Conservation (phyloP, 192 early-diverging fungal species). For the Neocallimastix lanati region DNA sequence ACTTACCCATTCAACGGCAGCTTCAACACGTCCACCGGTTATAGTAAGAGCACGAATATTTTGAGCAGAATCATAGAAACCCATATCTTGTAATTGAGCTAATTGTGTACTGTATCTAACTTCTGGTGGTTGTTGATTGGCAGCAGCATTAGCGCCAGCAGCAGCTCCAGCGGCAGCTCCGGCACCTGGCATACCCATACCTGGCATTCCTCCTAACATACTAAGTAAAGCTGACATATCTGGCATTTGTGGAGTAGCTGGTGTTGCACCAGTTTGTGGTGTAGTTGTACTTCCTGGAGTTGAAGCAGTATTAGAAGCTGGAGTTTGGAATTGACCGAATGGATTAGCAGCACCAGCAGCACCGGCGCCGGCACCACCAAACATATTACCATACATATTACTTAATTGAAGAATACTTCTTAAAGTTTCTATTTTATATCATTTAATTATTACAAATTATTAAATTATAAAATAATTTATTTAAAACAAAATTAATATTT, state of each 20-base stretch:
- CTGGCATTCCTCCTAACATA: neutral
- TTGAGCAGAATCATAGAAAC: constrained; percentile 70
- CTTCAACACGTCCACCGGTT: constrained; percentile 76
- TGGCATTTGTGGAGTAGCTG: neutral
- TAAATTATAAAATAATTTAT: too few relatives aligned
- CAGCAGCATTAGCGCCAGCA: neutral
- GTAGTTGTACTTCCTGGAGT: neutral
- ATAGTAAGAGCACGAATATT: constrained; percentile 74
- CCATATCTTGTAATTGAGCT: constrained; percentile 82
- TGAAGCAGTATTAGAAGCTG: neutral
- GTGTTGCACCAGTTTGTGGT: neutral
- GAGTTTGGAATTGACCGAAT: neutral
- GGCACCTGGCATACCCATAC: neutral
- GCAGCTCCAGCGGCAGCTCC: neutral
- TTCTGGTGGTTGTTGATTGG: constrained; percentile 25
- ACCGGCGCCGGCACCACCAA: neutral
- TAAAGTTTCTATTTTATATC: neutral
- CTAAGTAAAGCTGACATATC: neutral
- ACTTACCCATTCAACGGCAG: constrained; percentile 71
- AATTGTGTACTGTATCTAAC: constrained; percentile 48
- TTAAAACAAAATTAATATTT: too few relatives aligned
- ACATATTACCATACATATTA: neutral
- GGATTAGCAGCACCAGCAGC: neutral
- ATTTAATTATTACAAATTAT: too few relatives aligned
- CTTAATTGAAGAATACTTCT: neutral